Percentiles rank a stretch among this genome's conserved stretches.
These are phyloP conservation scores for Trichophaea hybrida DNA, from an alignment of 2,329 filamentous ascomycete genomes.

Conservation along the genomic window DNA sequence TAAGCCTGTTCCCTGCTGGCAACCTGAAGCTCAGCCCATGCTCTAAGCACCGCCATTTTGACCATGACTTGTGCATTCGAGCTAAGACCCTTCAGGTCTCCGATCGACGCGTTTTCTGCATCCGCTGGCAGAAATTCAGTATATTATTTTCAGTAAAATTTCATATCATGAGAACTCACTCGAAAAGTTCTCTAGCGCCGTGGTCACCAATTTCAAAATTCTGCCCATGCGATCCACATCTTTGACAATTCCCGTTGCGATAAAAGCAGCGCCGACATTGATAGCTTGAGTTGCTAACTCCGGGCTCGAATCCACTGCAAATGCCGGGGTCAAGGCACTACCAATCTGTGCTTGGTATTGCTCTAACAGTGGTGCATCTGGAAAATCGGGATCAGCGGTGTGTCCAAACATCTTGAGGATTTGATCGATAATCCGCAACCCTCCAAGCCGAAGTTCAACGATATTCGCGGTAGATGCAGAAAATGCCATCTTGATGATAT, in stretches of 20 bases:
- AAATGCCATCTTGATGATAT: conserved; percentile 93
- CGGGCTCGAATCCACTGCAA: conserved; percentile 87
- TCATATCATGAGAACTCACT: conserved; percentile 2
- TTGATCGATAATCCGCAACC: conserved; percentile 83
- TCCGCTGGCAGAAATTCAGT: conserved; percentile 37
- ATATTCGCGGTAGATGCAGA: conserved; percentile 92
- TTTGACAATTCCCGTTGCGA: conserved; percentile 90
- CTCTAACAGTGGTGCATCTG: conserved; percentile 90
- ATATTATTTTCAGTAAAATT: background rate
- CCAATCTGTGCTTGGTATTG: conserved; percentile 98
- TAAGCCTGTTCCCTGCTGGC: conserved; percentile 87
- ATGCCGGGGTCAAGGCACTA: conserved; percentile 88
- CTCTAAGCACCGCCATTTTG: conserved; percentile 90
- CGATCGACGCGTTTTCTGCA: conserved; percentile 69
- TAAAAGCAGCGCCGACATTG: conserved; percentile 95
- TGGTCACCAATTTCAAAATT: conserved; percentile 84
- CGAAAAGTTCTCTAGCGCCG: conserved; percentile 86
- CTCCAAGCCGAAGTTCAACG: conserved; percentile 75
- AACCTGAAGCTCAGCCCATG: conserved; percentile 93
- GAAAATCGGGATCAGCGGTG: conserved; percentile 87
- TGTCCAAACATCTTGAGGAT: conserved; percentile 93
- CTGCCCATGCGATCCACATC: conserved; percentile 98
- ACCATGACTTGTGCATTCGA: conserved; percentile 98
- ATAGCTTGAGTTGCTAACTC: conserved; percentile 92
- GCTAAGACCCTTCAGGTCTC: conserved; percentile 80